Conservation (phyloP, 148 eudicot species). For the Salicornia ramosissima region DNA sequence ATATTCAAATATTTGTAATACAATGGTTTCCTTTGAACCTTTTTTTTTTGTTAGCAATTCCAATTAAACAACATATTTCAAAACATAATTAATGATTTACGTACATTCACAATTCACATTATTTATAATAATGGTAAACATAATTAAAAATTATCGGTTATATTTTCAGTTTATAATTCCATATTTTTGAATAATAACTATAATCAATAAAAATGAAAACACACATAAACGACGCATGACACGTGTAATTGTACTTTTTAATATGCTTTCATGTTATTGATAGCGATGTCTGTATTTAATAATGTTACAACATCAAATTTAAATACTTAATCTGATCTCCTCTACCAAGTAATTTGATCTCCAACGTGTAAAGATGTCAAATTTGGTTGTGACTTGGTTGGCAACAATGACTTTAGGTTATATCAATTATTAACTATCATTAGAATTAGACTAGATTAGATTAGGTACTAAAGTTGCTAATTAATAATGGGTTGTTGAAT, state of each 20-base stretch:
- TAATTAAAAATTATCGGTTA: too few relatives aligned
- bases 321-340: constrained; percentile 1
- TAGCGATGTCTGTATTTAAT: background rate
- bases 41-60: too few relatives aligned
- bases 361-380: constrained; percentile 17
- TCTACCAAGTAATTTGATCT: constrained; percentile 13
- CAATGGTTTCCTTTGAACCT: too few relatives aligned
- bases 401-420: background rate
- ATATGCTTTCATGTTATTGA: background rate
- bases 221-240: background rate
- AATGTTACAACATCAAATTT: constrained; percentile 11
- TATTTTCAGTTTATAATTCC: background rate
- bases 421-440: too few relatives aligned
- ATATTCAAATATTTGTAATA: too few relatives aligned
- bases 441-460: too few relatives aligned
- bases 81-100: background rate
- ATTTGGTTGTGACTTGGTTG: constrained; percentile 11
- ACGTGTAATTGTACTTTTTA: background rate
- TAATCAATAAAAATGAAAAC: background rate
- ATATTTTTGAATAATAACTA: background rate
- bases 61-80: too few relatives aligned
- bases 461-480: background rate
- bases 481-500: background rate
- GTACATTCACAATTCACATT: too few relatives aligned
- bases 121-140: background rate